Conservation (phyloP, 768 basidiomycete species). For the Polyporus arcularius region DNA sequence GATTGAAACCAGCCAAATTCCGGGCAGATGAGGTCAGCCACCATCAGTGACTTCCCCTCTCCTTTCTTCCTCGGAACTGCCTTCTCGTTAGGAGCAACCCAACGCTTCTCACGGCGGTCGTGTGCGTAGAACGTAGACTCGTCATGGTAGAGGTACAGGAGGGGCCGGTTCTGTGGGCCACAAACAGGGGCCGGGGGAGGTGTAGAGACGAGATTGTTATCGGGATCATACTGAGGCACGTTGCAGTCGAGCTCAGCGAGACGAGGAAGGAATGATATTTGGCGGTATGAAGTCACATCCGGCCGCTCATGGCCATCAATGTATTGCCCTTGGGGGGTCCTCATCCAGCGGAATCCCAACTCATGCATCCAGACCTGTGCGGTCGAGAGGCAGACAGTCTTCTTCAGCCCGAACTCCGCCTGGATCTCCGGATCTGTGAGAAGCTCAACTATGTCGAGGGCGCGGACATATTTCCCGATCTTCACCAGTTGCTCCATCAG, state of each 20-base stretch:
- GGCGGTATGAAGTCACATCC: conserved; percentile 37
- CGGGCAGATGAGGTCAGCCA: conserved; percentile 37
- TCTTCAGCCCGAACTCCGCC: conserved; percentile 18
- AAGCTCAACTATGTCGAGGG: conserved; percentile 17
- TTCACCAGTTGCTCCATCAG: conserved; percentile 12
- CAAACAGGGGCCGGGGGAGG: not conserved
- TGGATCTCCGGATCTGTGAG: conserved; percentile 4
- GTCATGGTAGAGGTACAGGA: conserved; percentile 37
- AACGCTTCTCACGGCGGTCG: conserved; percentile 32
- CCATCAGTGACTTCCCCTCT: conserved; percentile 42
- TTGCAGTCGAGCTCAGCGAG: not conserved
- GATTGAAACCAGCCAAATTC: conserved; percentile 31
- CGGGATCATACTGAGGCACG: not conserved
- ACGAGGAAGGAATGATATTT: conserved; percentile 29
- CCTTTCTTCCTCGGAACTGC: conserved; percentile 39
- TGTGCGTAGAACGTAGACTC: conserved; percentile 43
- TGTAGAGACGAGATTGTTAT: conserved; percentile 5
- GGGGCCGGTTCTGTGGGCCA: not conserved
- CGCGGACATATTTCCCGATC: conserved; percentile 19
- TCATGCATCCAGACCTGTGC: conserved; percentile 40
- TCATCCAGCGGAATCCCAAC: conserved; percentile 33
- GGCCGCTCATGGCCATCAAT: conserved; percentile 40
- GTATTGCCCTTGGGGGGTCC: conserved; percentile 35
- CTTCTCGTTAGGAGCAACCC: conserved; percentile 31
- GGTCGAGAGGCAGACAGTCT: conserved; percentile 29